Evolutionary conservation across 2,329 filamentous ascomycete species (phyloP).

Genomic region (Cordyceps fumosorosea): DNA sequence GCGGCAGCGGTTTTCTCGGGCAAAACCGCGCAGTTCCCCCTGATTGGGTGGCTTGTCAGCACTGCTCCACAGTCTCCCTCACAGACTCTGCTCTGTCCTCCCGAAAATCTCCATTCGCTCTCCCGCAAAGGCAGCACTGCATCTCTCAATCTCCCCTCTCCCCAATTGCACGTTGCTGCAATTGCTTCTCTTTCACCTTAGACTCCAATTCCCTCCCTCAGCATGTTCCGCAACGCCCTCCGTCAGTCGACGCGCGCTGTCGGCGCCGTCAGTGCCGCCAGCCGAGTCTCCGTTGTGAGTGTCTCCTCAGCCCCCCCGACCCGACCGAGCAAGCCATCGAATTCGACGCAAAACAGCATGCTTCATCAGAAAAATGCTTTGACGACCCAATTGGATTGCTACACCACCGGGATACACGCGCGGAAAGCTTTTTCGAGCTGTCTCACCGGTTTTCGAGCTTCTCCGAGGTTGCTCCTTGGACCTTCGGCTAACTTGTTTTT

Average conservation of each 20-base stretch:
- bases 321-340: slow-evolving; percentile 38
- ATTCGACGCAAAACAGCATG: slow-evolving; percentile 29
- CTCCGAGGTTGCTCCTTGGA: slow-evolving; percentile 26
- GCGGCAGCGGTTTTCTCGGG: slow-evolving; percentile 33
- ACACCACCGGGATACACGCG: slow-evolving; percentile 14
- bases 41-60: slow-evolving; percentile 30
- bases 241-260: slow-evolving; percentile 93
- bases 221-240: slow-evolving; percentile 98
- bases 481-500: slow-evolving; percentile 49
- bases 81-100: slow-evolving; percentile 36
- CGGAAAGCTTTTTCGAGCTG: slow-evolving; percentile 30
- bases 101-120: slow-evolving; percentile 40
- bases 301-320: slow-evolving; percentile 35
- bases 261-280: slow-evolving; percentile 84
- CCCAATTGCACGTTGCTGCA: slow-evolving; percentile 56
- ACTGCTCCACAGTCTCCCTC: slow-evolving; percentile 34
- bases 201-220: slow-evolving; percentile 46
- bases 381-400: slow-evolving; percentile 31
- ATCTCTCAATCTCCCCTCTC: slow-evolving; percentile 53
- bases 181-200: slow-evolving; percentile 52
- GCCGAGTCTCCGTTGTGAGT: slow-evolving; percentile 94
- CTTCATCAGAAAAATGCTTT: slow-evolving; percentile 25
- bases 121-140: slow-evolving; percentile 42
- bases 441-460: slow-evolving; percentile 18
- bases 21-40: slow-evolving; percentile 29